Evolutionary conservation across 2,329 filamentous ascomycete genomes (phyloP).

Genomic region (Phialophora macrospora): DNA sequence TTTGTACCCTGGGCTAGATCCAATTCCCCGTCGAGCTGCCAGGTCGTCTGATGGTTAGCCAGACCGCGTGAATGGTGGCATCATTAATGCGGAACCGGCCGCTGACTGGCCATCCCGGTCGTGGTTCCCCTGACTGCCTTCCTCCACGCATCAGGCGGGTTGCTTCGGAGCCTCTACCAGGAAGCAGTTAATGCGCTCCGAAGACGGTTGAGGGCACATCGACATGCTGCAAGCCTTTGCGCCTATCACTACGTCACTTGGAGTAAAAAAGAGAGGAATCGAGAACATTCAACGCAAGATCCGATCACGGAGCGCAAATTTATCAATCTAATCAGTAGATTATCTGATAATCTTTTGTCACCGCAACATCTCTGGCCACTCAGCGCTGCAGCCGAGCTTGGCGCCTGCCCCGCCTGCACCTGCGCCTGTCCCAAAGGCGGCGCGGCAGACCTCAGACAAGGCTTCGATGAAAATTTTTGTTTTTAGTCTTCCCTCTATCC

Average conservation of each 20-base stretch:
- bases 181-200: background rate
- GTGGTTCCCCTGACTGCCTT: background rate
- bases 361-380: conserved; percentile 14
- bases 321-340: conserved; percentile 30
- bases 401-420: conserved; percentile 1
- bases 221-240: background rate
- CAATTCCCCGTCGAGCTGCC: background rate
- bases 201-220: background rate
- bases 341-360: conserved; percentile 29
- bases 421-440: conserved; percentile 1
- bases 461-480: conserved; percentile 12
- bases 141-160: background rate
- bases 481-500: conserved; percentile 2
- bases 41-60: conserved; percentile 7
- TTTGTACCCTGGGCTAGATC: conserved; percentile 4
- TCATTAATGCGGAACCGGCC: conserved; percentile 18
- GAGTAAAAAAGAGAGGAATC: background rate
- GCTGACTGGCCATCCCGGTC: conserved; percentile 4
- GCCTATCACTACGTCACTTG: conserved; percentile 11
- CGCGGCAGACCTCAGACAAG: conserved; percentile 18
- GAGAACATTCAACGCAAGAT: background rate
- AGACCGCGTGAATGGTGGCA: conserved; percentile 6
- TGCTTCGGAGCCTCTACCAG: conserved; percentile 5
- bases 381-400: background rate
- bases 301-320: conserved; percentile 32